Percentiles rank a stretch among this genome's conserved stretches.
These are phyloP conservation scores for Chimonanthus salicifolius DNA, from an alignment of 164 flowering plant genomes.

Conservation along the genomic window DNA sequence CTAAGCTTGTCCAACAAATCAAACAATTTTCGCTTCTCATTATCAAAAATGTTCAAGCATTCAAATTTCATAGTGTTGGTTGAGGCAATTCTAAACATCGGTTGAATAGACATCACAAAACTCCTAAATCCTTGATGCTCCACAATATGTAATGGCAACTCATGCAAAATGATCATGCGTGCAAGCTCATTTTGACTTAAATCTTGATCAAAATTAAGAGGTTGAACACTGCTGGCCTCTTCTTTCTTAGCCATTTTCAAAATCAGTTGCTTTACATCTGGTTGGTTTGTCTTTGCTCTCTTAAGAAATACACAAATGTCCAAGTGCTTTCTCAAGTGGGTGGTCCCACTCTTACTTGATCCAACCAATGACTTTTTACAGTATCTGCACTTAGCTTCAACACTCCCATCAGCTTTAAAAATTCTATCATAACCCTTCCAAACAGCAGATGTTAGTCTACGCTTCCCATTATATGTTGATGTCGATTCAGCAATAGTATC, in stretches of 20 bases:
- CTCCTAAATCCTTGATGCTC: slow-evolving; percentile 67
- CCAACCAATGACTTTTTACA: not conserved
- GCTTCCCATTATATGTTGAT: not conserved
- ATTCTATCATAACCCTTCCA: not conserved
- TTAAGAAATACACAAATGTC: slow-evolving; percentile 58
- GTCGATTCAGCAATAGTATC: not conserved
- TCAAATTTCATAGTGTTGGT: slow-evolving; percentile 25
- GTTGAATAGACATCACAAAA: slow-evolving; percentile 71
- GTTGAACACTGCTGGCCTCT: slow-evolving; percentile 30
- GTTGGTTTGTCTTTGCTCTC: slow-evolving; percentile 44
- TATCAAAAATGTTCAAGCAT: slow-evolving; percentile 33
- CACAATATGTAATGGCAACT: slow-evolving; percentile 71
- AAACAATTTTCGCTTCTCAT: slow-evolving; percentile 63
- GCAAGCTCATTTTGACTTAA: slow-evolving; percentile 59
- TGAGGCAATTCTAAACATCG: slow-evolving; percentile 51
- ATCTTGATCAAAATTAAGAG: slow-evolving; percentile 51
- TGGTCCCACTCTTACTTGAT: not conserved
- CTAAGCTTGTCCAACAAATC: slow-evolving; percentile 40
- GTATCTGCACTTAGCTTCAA: not conserved
- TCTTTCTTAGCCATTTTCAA: slow-evolving; percentile 50
- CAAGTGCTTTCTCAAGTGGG: slow-evolving; percentile 43
- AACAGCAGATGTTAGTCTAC: not conserved
- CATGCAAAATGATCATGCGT: slow-evolving; percentile 78
- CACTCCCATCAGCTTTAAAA: not conserved
- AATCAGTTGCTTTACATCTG: slow-evolving; percentile 45